Conservation (phyloP, 1,284 basidiomycete species). For the Golubevia sp. region DNA sequence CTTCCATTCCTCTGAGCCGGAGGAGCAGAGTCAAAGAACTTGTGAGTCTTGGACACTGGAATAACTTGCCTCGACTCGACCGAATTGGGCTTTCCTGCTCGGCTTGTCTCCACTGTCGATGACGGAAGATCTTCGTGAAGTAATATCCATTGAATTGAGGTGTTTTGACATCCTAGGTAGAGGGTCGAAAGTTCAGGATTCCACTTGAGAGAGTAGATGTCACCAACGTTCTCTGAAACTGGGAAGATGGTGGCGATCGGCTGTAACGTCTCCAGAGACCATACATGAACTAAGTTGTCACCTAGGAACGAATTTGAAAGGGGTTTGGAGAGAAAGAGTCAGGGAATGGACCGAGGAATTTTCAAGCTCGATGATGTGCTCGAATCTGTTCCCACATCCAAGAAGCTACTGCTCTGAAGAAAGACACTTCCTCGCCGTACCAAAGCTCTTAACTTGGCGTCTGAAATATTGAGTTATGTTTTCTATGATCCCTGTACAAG, state of each 20-base stretch:
- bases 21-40: slow-evolving; percentile 51
- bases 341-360: slow-evolving; percentile 23
- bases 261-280: slow-evolving; percentile 29
- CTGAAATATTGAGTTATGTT: too few species aligned
- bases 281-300: slow-evolving; percentile 51
- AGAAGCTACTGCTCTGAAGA: too few species aligned
- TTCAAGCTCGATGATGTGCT: slow-evolving; percentile 33
- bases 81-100: not conserved
- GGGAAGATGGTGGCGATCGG: slow-evolving; percentile 43
- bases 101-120: not conserved
- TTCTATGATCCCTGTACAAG: too few species aligned
- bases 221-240: slow-evolving; percentile 43
- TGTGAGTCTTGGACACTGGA: slow-evolving; percentile 24
- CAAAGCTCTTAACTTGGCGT: too few species aligned
- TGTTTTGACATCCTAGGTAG: slow-evolving; percentile 52
- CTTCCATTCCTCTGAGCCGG: too few species aligned
- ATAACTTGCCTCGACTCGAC: not conserved
- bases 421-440: too few species aligned
- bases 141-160: slow-evolving; percentile 33
- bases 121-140: not conserved
- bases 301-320: slow-evolving; percentile 8
- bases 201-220: slow-evolving; percentile 50
- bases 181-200: slow-evolving; percentile 28
- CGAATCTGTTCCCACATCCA: too few species aligned
- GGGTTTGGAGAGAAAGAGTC: not conserved